These are phyloP conservation scores for Cercophora sp. DNA, from an alignment of 495 filamentous ascomycete species.

Conservation along the genomic window DNA sequence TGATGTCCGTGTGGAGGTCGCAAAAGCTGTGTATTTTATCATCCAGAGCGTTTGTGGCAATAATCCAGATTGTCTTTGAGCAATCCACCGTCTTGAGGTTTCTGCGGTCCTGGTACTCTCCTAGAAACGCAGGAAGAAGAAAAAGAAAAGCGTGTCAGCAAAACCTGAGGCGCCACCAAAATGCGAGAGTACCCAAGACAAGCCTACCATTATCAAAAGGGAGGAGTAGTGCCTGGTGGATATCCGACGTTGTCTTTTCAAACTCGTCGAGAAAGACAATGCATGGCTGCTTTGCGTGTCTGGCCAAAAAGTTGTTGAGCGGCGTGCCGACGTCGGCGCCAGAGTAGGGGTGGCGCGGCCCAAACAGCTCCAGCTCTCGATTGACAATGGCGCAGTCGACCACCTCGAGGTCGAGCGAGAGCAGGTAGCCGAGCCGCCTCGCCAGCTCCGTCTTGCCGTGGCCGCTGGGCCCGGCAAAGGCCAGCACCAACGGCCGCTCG, in stretches of 20 bases:
- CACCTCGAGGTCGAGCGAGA: conserved; percentile 37
- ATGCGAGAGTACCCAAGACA: background rate
- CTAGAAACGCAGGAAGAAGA: too few species aligned
- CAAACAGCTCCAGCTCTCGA: conserved; percentile 44
- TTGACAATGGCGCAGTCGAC: conserved; percentile 44
- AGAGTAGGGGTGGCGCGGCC: conserved; percentile 33
- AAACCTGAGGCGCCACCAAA: too few species aligned
- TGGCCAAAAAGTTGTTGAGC: conserved; percentile 52
- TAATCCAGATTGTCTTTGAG: conserved; percentile 53
- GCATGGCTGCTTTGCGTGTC: conserved; percentile 33
- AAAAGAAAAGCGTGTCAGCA: too few species aligned
- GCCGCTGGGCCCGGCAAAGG: conserved; percentile 48
- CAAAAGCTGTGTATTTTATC: conserved; percentile 37
- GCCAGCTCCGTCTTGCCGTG: conserved; percentile 54
- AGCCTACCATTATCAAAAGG: conserved; percentile 47
- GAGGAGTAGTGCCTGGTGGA: conserved; percentile 40
- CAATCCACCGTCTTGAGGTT: conserved; percentile 36
- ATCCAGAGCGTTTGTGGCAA: conserved; percentile 50
- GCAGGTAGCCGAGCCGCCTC: conserved; percentile 35
- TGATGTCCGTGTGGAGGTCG: conserved; percentile 17
- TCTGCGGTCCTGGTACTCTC: conserved; percentile 13
- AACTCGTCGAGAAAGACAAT: conserved; percentile 59
- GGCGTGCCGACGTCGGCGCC: conserved; percentile 37
- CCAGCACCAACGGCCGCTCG: conserved; percentile 35
- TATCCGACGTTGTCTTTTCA: conserved; percentile 48